These are phyloP conservation scores for Ascochyta rabiei DNA, from an alignment of 2,329 filamentous ascomycete genomes.

Conservation along the genomic window DNA sequence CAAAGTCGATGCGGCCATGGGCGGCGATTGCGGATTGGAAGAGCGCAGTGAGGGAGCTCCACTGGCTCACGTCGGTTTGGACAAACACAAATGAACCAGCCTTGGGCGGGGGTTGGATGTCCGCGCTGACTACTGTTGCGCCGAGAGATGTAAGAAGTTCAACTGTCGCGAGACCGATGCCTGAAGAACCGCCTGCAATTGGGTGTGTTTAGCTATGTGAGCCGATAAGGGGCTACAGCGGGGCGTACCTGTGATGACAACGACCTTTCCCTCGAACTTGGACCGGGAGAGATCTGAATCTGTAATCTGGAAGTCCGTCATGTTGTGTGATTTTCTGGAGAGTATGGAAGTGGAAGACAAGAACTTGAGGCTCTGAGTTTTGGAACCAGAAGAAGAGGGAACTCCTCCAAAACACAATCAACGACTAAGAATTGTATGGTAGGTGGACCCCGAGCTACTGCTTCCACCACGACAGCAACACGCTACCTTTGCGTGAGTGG, in stretches of 20 bases:
- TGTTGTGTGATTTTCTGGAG: slow-evolving; percentile 3
- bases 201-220: background rate
- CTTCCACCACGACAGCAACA: background rate
- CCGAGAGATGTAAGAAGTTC: slow-evolving; percentile 58
- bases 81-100: slow-evolving; percentile 32
- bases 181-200: slow-evolving; percentile 59
- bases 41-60: slow-evolving; percentile 57
- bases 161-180: slow-evolving; percentile 64
- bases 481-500: background rate
- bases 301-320: slow-evolving; percentile 30
- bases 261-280: slow-evolving; percentile 28
- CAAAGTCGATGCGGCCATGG: slow-evolving; percentile 54
- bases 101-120: slow-evolving; percentile 52
- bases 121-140: slow-evolving; percentile 62
- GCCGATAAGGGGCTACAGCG: background rate
- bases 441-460: slow-evolving; percentile 5
- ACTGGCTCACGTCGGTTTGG: slow-evolving; percentile 54
- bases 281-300: slow-evolving; percentile 26
- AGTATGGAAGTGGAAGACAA: background rate
- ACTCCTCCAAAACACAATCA: background rate
- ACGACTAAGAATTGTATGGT: background rate
- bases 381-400: background rate
- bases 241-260: slow-evolving; percentile 25
- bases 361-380: background rate
- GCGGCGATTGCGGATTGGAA: slow-evolving; percentile 58